Evolutionary conservation across 2,329 filamentous ascomycete genomes (phyloP).

Genomic region (Aspergillus luchuensis): DNA sequence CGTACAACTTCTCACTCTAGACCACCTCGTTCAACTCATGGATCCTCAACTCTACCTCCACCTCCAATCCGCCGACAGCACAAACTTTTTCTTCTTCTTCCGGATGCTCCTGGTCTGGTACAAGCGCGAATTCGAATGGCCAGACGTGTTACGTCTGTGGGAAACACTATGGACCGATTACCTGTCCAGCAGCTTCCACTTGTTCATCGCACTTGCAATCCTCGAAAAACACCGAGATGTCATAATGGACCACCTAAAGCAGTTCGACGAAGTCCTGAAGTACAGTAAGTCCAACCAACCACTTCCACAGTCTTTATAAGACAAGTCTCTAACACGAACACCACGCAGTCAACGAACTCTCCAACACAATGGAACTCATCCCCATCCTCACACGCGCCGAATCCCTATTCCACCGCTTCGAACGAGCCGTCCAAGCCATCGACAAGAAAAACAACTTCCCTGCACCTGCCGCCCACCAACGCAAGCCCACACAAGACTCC

Average conservation of each 20-base stretch:
- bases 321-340: background rate
- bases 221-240: conserved; percentile 94
- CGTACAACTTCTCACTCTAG: conserved; percentile 82
- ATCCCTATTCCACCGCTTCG: conserved; percentile 82
- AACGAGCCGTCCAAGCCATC: conserved; percentile 83
- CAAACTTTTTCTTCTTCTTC: conserved; percentile 99
- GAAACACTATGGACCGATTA: conserved; percentile 94
- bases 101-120: conserved; percentile 99
- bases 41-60: conserved; percentile 93
- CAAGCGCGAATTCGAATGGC: conserved; percentile 93
- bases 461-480: conserved; percentile 49
- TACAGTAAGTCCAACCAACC: conserved; percentile 67
- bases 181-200: conserved; percentile 82
- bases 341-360: conserved; percentile 85
- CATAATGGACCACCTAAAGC: conserved; percentile 89
- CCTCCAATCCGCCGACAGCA: conserved; percentile 85
- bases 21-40: conserved; percentile 95
- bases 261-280: conserved; percentile 97
- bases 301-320: background rate
- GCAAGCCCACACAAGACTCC: conserved; percentile 40
- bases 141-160: conserved; percentile 84
- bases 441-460: conserved; percentile 92
- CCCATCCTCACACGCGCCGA: conserved; percentile 86
- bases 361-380: conserved; percentile 86
- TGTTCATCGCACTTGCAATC: conserved; percentile 92